phyloP scores from a whole-genome alignment of 2,329 filamentous ascomycete genomes.

The Monosporascus cannonballus region DNA sequence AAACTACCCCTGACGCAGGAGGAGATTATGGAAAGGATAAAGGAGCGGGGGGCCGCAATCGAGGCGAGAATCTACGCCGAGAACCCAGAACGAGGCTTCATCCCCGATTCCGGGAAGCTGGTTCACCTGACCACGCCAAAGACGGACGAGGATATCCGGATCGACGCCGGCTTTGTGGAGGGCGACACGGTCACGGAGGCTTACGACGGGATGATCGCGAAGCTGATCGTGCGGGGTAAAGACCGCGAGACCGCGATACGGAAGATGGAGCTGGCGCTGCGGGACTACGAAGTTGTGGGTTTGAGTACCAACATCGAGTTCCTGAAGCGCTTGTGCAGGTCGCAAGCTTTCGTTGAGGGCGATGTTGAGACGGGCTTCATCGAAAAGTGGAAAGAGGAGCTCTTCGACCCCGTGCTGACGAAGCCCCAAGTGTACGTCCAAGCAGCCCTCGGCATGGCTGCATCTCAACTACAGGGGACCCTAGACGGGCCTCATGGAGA shows the following conservation, averaged over 20 bases:
- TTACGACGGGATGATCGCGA: constrained; percentile 98
- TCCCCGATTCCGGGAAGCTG: constrained; percentile 86
- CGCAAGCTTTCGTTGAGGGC: constrained; percentile 74
- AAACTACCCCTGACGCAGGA: constrained; percentile 49
- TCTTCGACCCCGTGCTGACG: constrained; percentile 61
- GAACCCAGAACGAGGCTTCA: constrained; percentile 84
- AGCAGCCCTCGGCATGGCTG: constrained; percentile 71
- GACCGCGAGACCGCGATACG: constrained; percentile 76
- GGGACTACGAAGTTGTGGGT: constrained; percentile 87
- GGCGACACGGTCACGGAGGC: constrained; percentile 90
- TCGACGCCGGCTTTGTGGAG: constrained; percentile 87
- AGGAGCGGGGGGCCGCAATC: constrained; percentile 74
- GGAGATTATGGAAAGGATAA: constrained; percentile 69
- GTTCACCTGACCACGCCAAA: constrained; percentile 74
- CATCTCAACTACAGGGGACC: constrained; percentile 20
- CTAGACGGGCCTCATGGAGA: constrained; percentile 37
- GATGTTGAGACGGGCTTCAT: constrained; percentile 97
- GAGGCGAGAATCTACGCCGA: constrained; percentile 97
- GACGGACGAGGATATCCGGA: constrained; percentile 66
- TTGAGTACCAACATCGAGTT: constrained; percentile 96
- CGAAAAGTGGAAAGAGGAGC: constrained; percentile 72
- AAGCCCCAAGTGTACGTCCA: constrained; percentile 76
- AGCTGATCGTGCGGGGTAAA: constrained; percentile 83
- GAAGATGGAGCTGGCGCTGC: constrained; percentile 73
- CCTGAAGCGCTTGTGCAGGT: constrained; percentile 78